Base-by-base conservation (phyloP, 2,329 filamentous ascomycete species). In the Dactylellina leptospora region DNA sequence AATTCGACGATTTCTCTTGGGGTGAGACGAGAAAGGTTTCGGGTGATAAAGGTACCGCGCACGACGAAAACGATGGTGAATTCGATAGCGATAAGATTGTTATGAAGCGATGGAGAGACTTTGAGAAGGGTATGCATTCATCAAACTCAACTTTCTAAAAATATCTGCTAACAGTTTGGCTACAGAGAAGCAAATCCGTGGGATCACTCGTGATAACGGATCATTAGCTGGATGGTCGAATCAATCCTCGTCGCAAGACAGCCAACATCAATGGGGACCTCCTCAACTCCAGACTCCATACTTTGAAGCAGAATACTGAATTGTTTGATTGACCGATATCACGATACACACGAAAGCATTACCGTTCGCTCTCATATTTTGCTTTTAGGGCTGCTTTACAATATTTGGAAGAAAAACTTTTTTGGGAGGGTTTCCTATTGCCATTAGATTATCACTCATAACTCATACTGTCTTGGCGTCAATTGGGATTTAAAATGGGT, bases 1-100 rank as follows among this genome's bases (percentile, higher is more conserved):
- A 99, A 82, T 99, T 99, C 79, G 95, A 99, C 80, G 95, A 99
- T 83, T 99, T 99, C 84, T 96, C 91, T 64, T 99, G 95, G 95
- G 95, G 95, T 78, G 96, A 99, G 75, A 99, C 95, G 61, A 88
- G 95, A 74, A 96, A 97, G 86, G 96, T 93, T 40, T 91, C 89
- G 0, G 93, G 93, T 25, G 88, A 92, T 74, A 74, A 72, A 18
- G 64, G 60, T 50, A 62, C 42, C 22, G 36, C 51, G 9, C 69
- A 73, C 13, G 68, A 74, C 54, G 93, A 93, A 78, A 89, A 89
- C 74, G 92, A 97, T 81, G 95, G 95, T 74, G 95, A 97, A 81
- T 99, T 99, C 78, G 96, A 99, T 81, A 96, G 90, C 80, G 96
- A 90, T 81, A 96, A 97, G 86, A 99, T 99, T 79, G 97, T 93